Evolutionary conservation across 2,329 filamentous ascomycete species (phyloP), one percentile per base, ranked within the genome.

Genomic region (Penicillium occitanis): DNA sequence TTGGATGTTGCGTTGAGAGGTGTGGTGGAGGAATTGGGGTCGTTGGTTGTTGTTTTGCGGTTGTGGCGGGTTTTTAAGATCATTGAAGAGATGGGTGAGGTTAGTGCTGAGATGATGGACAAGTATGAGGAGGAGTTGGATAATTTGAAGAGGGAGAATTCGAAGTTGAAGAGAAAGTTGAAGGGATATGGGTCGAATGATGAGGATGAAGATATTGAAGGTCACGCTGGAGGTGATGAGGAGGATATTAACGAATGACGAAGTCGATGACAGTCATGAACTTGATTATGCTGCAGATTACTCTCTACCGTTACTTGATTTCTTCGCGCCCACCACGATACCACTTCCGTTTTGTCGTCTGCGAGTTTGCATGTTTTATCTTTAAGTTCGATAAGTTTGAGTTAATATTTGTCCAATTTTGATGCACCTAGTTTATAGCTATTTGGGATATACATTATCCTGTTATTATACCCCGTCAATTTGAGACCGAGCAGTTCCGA

Each of bases 21-120:
- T 53, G 87, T 68, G 37, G 66, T 42, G 35, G 65, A 66, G 67
- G 61, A 67, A 22, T 5, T 72, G 5, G 73, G 74, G 0, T 89
- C 87, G 0, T 79, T 91, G n/a, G 83, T 91, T 59, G 82, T 91
- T 33, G 81, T 90, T 3, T 78, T 91, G 53, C 86, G 89, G 63
- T 79, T 91, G 3, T 90, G 88, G 86, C 83, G 89, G 17, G 83
- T 91, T 53, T 86, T 90, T 73, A 90, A 91, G 79, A 89, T 91
- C 61, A 85, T 90, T 6, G 87, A 91, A 72, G 89, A 91, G 75
- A 81, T 90, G 68, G 85, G 85, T 35, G 82, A 88, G 6, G 87
- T 87, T 8, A 87, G 87, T 1, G 78, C 85, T 42, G 88, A 90
- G 75, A 81, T 87, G 73, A 85, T 87, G 78, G 87, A 88, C 68